Conservation (phyloP, 768 basidiomycete species). For the Panaeolus papilionaceus region DNA sequence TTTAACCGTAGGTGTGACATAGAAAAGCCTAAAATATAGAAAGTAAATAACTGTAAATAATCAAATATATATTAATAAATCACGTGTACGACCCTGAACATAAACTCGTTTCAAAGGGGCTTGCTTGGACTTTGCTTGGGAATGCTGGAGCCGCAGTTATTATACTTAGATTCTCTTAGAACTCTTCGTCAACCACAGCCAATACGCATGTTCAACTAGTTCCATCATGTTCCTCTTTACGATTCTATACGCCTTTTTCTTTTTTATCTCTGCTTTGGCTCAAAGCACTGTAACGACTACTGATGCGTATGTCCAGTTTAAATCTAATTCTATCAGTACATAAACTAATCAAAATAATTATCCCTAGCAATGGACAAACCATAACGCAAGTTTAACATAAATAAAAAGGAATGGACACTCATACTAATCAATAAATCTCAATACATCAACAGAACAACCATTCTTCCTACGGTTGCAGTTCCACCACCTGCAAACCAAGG, state of each 20-base stretch:
- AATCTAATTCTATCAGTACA: neutral
- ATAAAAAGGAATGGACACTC: constrained; percentile 46
- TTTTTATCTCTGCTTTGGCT: constrained; percentile 24
- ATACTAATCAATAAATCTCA: constrained; percentile 46
- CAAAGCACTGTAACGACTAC: constrained; percentile 56
- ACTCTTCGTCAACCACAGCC: neutral
- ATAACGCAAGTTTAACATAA: constrained; percentile 44
- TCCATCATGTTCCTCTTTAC: constrained; percentile 29
- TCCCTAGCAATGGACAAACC: constrained; percentile 49
- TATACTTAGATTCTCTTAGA: neutral
- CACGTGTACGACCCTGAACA: constrained; percentile 15
- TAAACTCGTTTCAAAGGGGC: neutral
- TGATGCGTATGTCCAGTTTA: constrained; percentile 48
- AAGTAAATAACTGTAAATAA: constrained; percentile 29
- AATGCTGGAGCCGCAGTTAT: no score
- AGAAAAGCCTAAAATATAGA: constrained; percentile 28
- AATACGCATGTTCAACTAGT: constrained; percentile 17
- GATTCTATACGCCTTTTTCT: constrained; percentile 27
- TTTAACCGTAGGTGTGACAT: constrained; percentile 21
- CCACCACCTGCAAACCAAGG: constrained; percentile 36
- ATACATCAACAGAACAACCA: constrained; percentile 31
- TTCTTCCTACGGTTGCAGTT: constrained; percentile 21
- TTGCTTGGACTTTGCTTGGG: neutral
- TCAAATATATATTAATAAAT: neutral
- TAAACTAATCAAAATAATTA: neutral